A percentile compares a stretch with the other conserved stretches of the same genome.
Evolutionary conservation across 2,329 filamentous ascomycete genomes (phyloP).

Genomic region (Cylindrodendrum hubeiense): DNA sequence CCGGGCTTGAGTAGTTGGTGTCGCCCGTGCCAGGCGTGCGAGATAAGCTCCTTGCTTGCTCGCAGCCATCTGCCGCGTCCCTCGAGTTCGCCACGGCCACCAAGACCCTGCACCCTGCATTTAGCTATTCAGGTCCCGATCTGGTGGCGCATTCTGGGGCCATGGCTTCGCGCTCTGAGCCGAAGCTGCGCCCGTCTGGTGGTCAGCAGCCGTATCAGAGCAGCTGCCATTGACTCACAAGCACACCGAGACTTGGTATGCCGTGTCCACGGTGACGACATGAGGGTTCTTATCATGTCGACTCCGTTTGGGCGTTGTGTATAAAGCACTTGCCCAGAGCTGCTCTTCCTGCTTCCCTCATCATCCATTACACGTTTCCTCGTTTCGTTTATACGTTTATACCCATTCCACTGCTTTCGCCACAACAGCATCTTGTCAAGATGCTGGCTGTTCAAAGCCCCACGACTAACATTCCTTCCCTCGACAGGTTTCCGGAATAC

Average conservation of each 20-base stretch:
- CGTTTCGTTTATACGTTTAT: conserved; percentile 27
- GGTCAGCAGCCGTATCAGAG: conserved; percentile 29
- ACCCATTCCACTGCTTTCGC: conserved; percentile 24
- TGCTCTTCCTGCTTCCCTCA: conserved; percentile 25
- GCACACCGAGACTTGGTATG: conserved; percentile 12
- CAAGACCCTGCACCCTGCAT: conserved; percentile 19
- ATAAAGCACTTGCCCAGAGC: conserved; percentile 35
- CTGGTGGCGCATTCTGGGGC: conserved; percentile 36
- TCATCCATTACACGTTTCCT: conserved; percentile 19
- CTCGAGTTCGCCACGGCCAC: conserved; percentile 23
- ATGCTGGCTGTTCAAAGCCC: conserved; percentile 54
- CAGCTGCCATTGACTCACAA: conserved; percentile 20
- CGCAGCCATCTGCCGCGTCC: conserved; percentile 31
- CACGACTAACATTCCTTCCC: conserved; percentile 54
- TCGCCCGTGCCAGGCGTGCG: conserved; percentile 31
- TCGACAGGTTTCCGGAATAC: conserved; percentile 61
- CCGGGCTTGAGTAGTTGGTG: conserved; percentile 23
- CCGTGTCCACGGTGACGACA: conserved; percentile 25
- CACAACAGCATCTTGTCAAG: conserved; percentile 37
- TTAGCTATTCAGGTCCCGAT: conserved; percentile 39
- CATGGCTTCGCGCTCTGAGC: conserved; percentile 20
- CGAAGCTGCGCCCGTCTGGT: conserved; percentile 30
- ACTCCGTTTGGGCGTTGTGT: conserved; percentile 19
- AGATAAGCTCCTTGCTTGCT: conserved; percentile 30
- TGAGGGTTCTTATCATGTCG: conserved; percentile 24